A percentile compares a stretch with the other conserved stretches of the same genome.
Evolutionary conservation across 495 filamentous ascomycete genomes (phyloP).

Genomic region (Penicillium steckii): DNA sequence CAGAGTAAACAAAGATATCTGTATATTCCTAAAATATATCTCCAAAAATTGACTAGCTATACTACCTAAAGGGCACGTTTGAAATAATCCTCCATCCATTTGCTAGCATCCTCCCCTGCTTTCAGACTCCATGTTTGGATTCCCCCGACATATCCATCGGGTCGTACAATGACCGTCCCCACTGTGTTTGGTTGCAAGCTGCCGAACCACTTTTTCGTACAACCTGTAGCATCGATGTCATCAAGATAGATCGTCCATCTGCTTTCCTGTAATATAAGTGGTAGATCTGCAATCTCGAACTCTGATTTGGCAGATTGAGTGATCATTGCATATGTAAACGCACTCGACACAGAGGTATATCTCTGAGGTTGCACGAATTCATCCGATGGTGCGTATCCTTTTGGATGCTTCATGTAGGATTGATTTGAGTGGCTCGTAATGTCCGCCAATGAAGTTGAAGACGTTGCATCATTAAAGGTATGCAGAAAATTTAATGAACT

Average conservation of each 20-base stretch:
- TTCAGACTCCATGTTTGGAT: conserved; percentile 52
- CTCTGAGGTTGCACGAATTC: conserved; percentile 58
- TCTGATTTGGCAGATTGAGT: conserved; percentile 54
- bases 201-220: conserved; percentile 64
- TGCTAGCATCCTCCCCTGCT: conserved; percentile 42
- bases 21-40: no score
- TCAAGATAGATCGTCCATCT: conserved; percentile 72
- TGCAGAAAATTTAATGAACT: conserved; percentile 53
- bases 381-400: conserved; percentile 49
- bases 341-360: conserved; percentile 57
- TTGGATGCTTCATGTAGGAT: conserved; percentile 54
- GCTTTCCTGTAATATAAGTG: conserved; percentile 52
- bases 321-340: conserved; percentile 58
- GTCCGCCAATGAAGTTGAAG: conserved; percentile 38
- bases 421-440: conserved; percentile 44
- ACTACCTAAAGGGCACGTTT: no score
- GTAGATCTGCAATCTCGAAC: conserved; percentile 62
- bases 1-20: no score
- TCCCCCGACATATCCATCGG: conserved; percentile 67
- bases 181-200: conserved; percentile 48
- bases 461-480: conserved; percentile 46
- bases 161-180: conserved; percentile 59
- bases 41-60: no score
- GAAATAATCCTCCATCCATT: conserved; percentile 63
- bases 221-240: conserved; percentile 50